These are phyloP conservation scores for Zangia roseola DNA, from an alignment of 768 basidiomycete genomes.

Conservation along the genomic window DNA sequence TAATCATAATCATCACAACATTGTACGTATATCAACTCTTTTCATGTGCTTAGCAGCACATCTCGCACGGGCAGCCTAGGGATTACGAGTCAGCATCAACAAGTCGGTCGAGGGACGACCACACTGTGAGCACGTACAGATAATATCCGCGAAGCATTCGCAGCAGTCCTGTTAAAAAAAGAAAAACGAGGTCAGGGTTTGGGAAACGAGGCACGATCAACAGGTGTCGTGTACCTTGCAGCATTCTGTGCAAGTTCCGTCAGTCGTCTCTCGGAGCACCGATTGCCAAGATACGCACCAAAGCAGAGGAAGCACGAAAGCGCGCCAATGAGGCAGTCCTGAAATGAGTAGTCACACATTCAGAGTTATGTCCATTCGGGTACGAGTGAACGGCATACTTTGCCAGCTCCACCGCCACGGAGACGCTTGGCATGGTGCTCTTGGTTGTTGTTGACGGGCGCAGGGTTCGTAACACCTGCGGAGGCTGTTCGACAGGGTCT, in stretches of 20 bases:
- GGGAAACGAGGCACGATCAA: background rate
- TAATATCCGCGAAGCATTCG: slow-evolving; percentile 66
- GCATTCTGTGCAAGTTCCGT: slow-evolving; percentile 44
- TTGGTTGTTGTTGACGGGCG: slow-evolving; percentile 41
- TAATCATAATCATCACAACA: slow-evolving; percentile 1
- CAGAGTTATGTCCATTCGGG: background rate
- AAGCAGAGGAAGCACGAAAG: slow-evolving; percentile 73
- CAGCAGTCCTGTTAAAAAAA: slow-evolving; percentile 54
- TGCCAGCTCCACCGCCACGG: slow-evolving; percentile 70
- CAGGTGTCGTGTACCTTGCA: slow-evolving; percentile 51
- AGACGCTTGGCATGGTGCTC: slow-evolving; percentile 52
- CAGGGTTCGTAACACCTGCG: slow-evolving; percentile 48
- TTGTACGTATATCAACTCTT: background rate
- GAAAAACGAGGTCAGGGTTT: background rate
- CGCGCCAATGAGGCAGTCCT: slow-evolving; percentile 68
- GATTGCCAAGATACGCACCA: slow-evolving; percentile 41
- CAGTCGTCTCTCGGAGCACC: background rate
- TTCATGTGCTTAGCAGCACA: slow-evolving; percentile 54
- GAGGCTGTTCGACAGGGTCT: background rate
- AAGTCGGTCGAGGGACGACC: background rate
- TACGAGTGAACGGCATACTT: slow-evolving; percentile 36
- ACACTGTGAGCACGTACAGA: slow-evolving; percentile 54
- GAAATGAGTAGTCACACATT: background rate
- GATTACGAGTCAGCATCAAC: background rate
- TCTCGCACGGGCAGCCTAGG: slow-evolving; percentile 77